Percentiles rank a stretch among this genome's conserved stretches.
phyloP scores from a whole-genome alignment of 805 yeast species.

The Spathaspora girioi region DNA sequence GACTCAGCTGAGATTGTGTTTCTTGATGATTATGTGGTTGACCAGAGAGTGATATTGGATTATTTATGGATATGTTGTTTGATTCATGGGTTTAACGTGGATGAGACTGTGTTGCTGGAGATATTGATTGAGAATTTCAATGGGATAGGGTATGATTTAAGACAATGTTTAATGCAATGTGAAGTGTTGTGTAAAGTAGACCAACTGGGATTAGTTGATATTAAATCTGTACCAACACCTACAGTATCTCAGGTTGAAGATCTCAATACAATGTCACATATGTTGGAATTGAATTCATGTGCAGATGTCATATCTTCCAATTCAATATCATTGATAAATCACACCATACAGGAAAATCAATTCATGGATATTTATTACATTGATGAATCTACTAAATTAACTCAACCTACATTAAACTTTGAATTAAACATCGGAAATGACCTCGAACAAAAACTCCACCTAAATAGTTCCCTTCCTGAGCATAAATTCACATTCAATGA shows the following conservation, averaged over 20 bases:
- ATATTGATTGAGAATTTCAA: slow-evolving; percentile 18
- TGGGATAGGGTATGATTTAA: slow-evolving; percentile 36
- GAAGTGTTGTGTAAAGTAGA: slow-evolving; percentile 35
- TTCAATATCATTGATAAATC: slow-evolving; percentile 23
- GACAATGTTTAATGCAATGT: slow-evolving; percentile 43
- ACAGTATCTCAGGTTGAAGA: not conserved
- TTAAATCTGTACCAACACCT: not conserved
- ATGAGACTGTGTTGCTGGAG: slow-evolving; percentile 20
- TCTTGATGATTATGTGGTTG: slow-evolving; percentile 20
- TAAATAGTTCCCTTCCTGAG: not conserved
- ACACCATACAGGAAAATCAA: slow-evolving; percentile 29
- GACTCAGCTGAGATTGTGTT: slow-evolving; percentile 39
- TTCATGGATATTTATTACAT: slow-evolving; percentile 30
- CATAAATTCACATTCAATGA: slow-evolving; percentile 9
- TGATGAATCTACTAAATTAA: slow-evolving; percentile 26
- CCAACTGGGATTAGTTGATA: not conserved
- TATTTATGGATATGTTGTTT: slow-evolving; percentile 42
- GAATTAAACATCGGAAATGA: slow-evolving; percentile 33
- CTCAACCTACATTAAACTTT: slow-evolving; percentile 29
- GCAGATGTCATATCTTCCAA: slow-evolving; percentile 25
- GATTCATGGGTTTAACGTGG: slow-evolving; percentile 31
- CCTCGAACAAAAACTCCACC: slow-evolving; percentile 5
- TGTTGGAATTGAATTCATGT: slow-evolving; percentile 22
- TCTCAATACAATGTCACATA: slow-evolving; percentile 4
- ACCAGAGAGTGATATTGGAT: slow-evolving; percentile 15